phyloP scores from a whole-genome alignment of 257 asterid species.

The Jacaranda copaia region DNA sequence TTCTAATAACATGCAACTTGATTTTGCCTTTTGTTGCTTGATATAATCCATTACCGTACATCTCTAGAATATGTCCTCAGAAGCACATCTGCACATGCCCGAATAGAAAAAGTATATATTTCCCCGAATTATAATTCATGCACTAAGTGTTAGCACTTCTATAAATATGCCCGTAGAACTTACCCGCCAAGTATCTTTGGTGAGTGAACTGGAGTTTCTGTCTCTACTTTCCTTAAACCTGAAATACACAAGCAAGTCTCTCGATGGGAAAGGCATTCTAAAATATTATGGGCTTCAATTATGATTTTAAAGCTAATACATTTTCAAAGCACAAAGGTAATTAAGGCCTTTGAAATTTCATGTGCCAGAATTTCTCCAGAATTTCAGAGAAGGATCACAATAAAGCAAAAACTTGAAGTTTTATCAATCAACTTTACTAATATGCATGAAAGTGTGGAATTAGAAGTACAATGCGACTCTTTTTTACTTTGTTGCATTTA shows the following conservation, averaged over 20 bases:
- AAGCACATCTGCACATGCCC: conserved; percentile 7
- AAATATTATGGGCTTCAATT: conserved; percentile 25
- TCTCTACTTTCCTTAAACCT: conserved; percentile 85
- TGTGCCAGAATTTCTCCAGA: conserved; percentile 23
- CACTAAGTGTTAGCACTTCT: conserved; percentile 24
- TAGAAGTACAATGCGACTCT: conserved; percentile 4
- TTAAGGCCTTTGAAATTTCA: neutral
- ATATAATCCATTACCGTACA: conserved; percentile 5
- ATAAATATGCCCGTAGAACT: conserved; percentile 21
- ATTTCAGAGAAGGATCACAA: conserved; percentile 24
- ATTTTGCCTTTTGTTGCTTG: conserved; percentile 14
- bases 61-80: conserved; percentile 4
- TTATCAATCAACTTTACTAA: conserved; percentile 14
- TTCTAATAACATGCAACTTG: conserved; percentile 20
- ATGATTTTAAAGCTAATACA: conserved; percentile 30
- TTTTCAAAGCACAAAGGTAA: conserved; percentile 1
- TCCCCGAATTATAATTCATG: conserved; percentile 21
- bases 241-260: conserved; percentile 38
- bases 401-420: neutral
- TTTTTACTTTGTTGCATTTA: neutral
- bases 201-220: conserved; percentile 78
- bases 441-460: conserved; percentile 12
- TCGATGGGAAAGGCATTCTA: conserved; percentile 33
- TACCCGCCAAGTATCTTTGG: conserved; percentile 72
- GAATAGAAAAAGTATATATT: conserved; percentile 19